A percentile compares a stretch with the other conserved stretches of the same genome.
phyloP scores from a whole-genome alignment of 1,139 yeast species.

The Taphrina pruni region DNA sequence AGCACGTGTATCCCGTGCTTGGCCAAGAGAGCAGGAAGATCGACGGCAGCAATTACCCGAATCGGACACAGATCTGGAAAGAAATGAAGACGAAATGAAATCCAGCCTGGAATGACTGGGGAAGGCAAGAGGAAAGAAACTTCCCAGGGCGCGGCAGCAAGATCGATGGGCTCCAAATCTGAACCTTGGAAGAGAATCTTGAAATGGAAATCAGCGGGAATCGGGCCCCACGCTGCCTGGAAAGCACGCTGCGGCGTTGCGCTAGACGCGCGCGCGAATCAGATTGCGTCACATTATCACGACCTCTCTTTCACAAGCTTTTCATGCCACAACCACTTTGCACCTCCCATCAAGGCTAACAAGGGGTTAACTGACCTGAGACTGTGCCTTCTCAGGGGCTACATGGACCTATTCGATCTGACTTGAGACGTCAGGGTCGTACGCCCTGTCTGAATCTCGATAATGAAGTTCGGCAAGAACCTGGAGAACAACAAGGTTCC shows the following conservation, averaged over 20 bases:
- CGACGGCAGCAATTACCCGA: background rate
- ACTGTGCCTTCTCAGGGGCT: background rate
- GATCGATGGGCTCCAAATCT: too few relatives aligned
- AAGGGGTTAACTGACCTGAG: too few relatives aligned
- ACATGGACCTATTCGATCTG: background rate
- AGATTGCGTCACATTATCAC: constrained; percentile 12
- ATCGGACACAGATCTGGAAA: background rate
- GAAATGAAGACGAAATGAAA: too few relatives aligned
- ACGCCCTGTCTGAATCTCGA: background rate
- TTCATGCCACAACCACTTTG: too few relatives aligned
- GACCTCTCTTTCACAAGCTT: background rate
- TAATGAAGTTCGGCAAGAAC: constrained; percentile 39
- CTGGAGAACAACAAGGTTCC: constrained; percentile 37
- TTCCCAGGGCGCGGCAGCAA: too few relatives aligned
- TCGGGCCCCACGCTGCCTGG: background rate
- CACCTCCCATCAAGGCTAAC: too few relatives aligned
- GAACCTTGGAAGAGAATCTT: too few relatives aligned
- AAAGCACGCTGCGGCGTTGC: too few relatives aligned
- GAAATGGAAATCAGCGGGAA: too few relatives aligned
- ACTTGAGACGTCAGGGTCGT: background rate
- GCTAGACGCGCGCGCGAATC: background rate
- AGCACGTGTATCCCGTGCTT: background rate
- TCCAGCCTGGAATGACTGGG: too few relatives aligned
- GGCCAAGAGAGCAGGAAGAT: background rate
- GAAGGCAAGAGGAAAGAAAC: too few relatives aligned